Percentiles rank a stretch among this genome's conserved stretches.
Evolutionary conservation across 2,329 filamentous ascomycete genomes (phyloP).

Genomic region (Colletotrichum sp.): DNA sequence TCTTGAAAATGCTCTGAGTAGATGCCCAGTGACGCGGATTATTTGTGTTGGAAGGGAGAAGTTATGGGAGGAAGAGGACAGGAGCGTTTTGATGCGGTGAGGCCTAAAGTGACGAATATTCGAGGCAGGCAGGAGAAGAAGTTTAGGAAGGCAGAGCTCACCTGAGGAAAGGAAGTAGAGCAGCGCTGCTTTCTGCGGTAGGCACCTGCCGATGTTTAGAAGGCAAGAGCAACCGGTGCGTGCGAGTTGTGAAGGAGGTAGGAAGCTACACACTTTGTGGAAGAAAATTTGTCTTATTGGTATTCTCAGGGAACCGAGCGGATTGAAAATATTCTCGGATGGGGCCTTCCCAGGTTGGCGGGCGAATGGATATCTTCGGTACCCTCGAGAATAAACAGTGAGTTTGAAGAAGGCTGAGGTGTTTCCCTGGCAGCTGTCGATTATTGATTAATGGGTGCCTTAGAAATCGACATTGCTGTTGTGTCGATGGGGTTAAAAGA

Average conservation of each 20-base stretch:
- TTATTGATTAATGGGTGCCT: not conserved
- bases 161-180: not conserved
- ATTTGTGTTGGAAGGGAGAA: not conserved
- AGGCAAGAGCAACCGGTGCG: not conserved
- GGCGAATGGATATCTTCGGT: fast-evolving
- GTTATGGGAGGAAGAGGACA: not conserved
- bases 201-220: not conserved
- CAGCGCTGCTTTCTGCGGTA: not conserved
- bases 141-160: not conserved
- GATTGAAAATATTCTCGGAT: not conserved
- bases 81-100: not conserved
- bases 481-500: not conserved
- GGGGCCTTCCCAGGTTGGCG: no score
- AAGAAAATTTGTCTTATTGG: not conserved
- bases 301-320: not conserved
- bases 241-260: not conserved
- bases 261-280: not conserved
- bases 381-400: not conserved
- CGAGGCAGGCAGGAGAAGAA: not conserved
- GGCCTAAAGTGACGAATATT: not conserved
- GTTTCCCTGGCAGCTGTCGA: not conserved
- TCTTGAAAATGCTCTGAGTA: not conserved
- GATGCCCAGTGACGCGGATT: not conserved
- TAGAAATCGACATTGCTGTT: not conserved
- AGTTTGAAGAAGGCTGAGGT: not conserved